Evolutionary conservation across 1,284 basidiomycete species (phyloP), one percentile per base, ranked within the genome.

Genomic region (Ustilago cynodontis): DNA sequence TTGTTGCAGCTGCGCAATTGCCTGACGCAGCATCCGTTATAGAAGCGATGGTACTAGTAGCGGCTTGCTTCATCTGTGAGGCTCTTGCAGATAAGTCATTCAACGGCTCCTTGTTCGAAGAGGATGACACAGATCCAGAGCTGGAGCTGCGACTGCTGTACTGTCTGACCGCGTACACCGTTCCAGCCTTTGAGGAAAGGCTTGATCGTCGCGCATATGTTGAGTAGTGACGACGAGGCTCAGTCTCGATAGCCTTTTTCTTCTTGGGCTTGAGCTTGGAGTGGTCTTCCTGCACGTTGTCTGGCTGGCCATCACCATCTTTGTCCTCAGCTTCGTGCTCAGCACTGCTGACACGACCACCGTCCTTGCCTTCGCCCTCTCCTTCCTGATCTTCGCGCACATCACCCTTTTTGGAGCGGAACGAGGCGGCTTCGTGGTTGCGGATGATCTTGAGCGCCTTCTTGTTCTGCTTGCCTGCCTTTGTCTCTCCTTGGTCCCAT

Each of bases 401-500:
- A 7, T 59, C 64, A 11, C 37, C 57, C 31, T 41, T 65, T 18
- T 50, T 57, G 10, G 69, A 57, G 28, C 63, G 55, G 56, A 65
- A 73, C 31, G 37, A 43, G 24, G 65, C 64, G 9, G 67, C 75
- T 47, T 77, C 75, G 6, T 71, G 71, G 33, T 67, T 76, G n/a
- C 79, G 63, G 35, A 82, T 77, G 60, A 82, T 78, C 45, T 80
- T 75, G 56, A 82, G 66, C n/a, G 81, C 81, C 59, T 72, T 51
- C 37, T 79, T 80, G 68, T 68, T 71, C 59, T 78, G 58, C 66
- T 79, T 70, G 14, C 78, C 80, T 5, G 76, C 60, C n/a, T 50
- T 59, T 18, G 77, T 81, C 60, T 78, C 78, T 10, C 78, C 71
- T 45, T 82, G 81, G 33, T 82, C 80, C 79, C 79, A 82, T 47